Percentiles rank a stretch among this genome's conserved stretches.
phyloP scores from a whole-genome alignment of 169 alveolate species.

The Plasmodium adleri region DNA sequence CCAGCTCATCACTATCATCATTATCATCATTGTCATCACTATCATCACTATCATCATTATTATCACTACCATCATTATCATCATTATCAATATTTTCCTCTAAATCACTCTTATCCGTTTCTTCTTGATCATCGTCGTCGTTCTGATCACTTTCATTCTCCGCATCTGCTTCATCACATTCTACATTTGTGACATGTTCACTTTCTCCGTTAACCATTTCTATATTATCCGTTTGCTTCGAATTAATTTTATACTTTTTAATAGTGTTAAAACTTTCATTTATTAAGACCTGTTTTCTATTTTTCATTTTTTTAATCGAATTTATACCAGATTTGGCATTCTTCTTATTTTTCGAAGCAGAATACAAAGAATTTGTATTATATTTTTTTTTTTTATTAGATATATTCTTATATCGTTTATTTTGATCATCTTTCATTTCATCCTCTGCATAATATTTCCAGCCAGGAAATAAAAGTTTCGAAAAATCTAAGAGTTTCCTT shows the following conservation, averaged over 20 bases:
- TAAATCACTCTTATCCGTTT: conserved; percentile 8
- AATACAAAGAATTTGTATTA: neutral
- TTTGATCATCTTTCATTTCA: conserved; percentile 30
- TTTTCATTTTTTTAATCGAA: neutral
- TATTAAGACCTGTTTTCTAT: conserved; percentile 47
- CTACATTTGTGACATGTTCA: neutral
- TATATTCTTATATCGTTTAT: conserved; percentile 2
- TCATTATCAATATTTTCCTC: conserved; percentile 27
- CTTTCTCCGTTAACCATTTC: neutral
- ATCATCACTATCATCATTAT: conserved; percentile 1
- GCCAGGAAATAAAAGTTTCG: conserved; percentile 71
- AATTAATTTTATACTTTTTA: conserved; percentile 6
- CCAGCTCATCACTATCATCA: conserved; percentile 17
- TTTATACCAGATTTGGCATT: neutral
- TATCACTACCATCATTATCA: conserved; percentile 12
- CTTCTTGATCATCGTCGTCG: conserved; percentile 15
- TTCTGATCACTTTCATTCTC: conserved; percentile 14
- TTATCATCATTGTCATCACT: conserved; percentile 40
- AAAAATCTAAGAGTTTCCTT: conserved; percentile 65
- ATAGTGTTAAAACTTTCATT: conserved; percentile 46
- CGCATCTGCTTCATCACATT: conserved; percentile 43
- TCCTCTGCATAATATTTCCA: conserved; percentile 79
- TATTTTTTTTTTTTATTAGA: conserved; percentile 7
- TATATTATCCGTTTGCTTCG: neutral
- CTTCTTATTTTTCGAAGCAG: conserved; percentile 25